phyloP scores from a whole-genome alignment of 1,139 yeast genomes.

The Hemisphaericaspora lyxosophila region DNA sequence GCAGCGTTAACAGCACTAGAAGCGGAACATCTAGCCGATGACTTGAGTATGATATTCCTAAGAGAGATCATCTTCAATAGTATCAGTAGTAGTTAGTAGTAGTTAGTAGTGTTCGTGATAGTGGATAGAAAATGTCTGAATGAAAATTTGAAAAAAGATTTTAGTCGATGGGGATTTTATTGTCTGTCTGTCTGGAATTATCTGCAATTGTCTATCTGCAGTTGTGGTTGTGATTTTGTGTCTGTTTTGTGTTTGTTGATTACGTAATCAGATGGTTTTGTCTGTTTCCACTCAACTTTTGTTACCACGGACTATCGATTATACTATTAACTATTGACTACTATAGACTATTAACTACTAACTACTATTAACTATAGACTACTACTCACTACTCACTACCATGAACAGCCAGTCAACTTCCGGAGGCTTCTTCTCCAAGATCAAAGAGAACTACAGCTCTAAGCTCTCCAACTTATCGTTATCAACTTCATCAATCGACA shows the following conservation, averaged over 20 bases:
- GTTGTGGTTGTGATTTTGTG: no score
- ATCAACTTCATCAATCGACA: slow-evolving; percentile 26
- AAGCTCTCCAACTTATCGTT: slow-evolving; percentile 39
- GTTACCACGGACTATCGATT: neutral
- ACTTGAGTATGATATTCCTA: neutral
- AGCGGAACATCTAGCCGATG: neutral
- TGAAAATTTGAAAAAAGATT: no score
- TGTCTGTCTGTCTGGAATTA: no score
- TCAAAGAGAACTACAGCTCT: slow-evolving; percentile 36
- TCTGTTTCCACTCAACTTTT: no score
- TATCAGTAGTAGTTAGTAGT: no score
- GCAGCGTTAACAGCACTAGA: neutral
- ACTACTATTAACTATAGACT: no score
- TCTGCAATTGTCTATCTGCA: no score
- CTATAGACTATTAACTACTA: no score
- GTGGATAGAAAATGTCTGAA: neutral
- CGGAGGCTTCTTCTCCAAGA: slow-evolving; percentile 34
- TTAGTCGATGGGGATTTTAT: no score
- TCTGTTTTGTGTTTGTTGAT: no score
- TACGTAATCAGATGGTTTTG: neutral
- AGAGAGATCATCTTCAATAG: neutral
- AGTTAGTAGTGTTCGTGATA: neutral
- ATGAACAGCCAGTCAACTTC: no score
- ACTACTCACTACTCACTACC: no score
- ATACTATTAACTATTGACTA: neutral